Evolutionary conservation across 257 asterid genomes (phyloP).

Genomic region (Hygrophila difformis): DNA sequence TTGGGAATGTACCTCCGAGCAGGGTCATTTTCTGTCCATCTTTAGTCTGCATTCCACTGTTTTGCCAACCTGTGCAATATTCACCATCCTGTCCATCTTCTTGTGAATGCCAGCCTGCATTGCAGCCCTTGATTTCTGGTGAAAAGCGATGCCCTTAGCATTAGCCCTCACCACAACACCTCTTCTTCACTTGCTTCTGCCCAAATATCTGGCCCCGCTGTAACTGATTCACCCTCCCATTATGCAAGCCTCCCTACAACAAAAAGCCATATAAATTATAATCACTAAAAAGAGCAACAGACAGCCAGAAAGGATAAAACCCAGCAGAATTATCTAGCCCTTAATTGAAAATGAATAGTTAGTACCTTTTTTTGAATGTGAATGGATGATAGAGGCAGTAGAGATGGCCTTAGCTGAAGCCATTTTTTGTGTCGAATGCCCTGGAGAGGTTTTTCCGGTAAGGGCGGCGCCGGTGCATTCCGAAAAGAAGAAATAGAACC

Average conservation of each 20-base stretch:
- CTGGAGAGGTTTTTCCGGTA: too few species aligned
- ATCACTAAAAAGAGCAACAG: constrained; percentile 7
- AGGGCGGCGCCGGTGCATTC: too few species aligned
- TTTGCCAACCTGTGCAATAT: too few species aligned
- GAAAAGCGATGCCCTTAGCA: constrained; percentile 91
- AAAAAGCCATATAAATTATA: not conserved
- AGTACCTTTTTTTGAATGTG: constrained; percentile 50
- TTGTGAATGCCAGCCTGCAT: constrained; percentile 93
- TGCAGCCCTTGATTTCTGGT: constrained; percentile 79
- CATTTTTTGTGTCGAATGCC: constrained; percentile 26
- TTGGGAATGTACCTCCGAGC: too few species aligned
- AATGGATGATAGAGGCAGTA: constrained; percentile 58
- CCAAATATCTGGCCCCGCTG: constrained; percentile 58
- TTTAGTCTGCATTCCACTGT: too few species aligned
- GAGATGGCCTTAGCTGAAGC: constrained; percentile 83
- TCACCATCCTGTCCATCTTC: too few species aligned
- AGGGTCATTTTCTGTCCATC: too few species aligned
- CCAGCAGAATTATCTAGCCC: too few species aligned
- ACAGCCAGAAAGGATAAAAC: not conserved
- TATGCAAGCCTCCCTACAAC: constrained; percentile 49
- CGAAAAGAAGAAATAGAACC: too few species aligned
- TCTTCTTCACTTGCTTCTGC: constrained; percentile 37
- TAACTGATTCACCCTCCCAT: constrained; percentile 47
- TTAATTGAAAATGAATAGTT: not conserved
- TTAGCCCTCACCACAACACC: constrained; percentile 71